Evolutionary conservation across 2,329 filamentous ascomycete species (phyloP), one percentile per base, ranked within the genome.

Genomic region (Penicillium sp.): DNA sequence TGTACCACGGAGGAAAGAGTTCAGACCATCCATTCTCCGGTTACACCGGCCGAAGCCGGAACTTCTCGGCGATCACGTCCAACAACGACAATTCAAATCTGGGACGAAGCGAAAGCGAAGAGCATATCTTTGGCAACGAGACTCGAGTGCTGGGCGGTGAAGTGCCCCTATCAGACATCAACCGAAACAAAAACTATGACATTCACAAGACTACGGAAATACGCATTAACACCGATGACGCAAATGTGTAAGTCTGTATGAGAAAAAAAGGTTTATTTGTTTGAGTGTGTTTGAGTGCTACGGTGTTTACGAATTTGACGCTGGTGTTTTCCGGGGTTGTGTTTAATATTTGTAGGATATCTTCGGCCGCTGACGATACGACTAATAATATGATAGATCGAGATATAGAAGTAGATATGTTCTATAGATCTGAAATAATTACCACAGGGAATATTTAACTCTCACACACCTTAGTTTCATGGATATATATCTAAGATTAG

Each of bases 141-240:
- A 38, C 48, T 40, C 23, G 14, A 5, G 53, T 49, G 26, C 24
- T 38, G 3, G 49, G 35, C 3, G 55, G 45, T 21, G 40, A 48
- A 38, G 47, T 57, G 20, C 46, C 23, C 12, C 30, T 57, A 3
- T 26, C 16, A n/a, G 56, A 48, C 1, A 14, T 49, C 3, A 26
- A 9, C 46, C 43, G 21, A 20, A 20, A 4, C 40, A 45, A 20
- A 26, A 12, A 9, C 46, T 30, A 45, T 40, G 40, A 47, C 16
- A 57, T 54, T 28, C 56, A 54, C 2, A 57, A 54, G 21, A 57
- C 46, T 5, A 57, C 48, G 3, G 56, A 57, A 28, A 54, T 57
- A 18, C 45, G 48, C 30, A 49, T 54, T 28, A 33, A 28, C 9
- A 40, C 35, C 11, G 47, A 51, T 11, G 30, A 47, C 12, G 35